Base-by-base conservation (phyloP, 2,329 filamentous ascomycete genomes). In the Raffaelea albimanens region DNA sequence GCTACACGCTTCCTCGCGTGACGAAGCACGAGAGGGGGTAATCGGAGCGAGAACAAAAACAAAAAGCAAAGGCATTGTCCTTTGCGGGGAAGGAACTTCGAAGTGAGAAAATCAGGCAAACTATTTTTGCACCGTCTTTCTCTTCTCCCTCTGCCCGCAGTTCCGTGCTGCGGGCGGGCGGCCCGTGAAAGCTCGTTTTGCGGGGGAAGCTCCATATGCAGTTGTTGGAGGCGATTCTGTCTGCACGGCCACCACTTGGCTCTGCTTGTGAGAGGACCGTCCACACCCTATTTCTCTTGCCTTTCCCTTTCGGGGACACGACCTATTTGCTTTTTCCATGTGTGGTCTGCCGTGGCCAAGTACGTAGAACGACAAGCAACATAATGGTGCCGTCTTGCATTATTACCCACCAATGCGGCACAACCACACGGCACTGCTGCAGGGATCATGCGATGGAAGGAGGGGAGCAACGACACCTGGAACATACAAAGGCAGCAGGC, bases 181-280 rank as follows among this genome's bases (percentile, higher is more conserved):
- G 31, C 31, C 45, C 40, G 39, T 36, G 31, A 21, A 31, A 16
- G 19, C 16, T 7, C 16, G 23, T 33, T 31, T 43, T 47, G 45
- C 45, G 45, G 45, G 45, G 45, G 31, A 47, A 29, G 45, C 45
- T 38, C 34, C 13, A 29, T 7, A 29, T n/a, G n/a, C n/a, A n/a
- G n/a, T n/a, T n/a, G 25, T 29, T 29, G 25, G 25, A 29, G 21
- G 44, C 33, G 22, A 5, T 20, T 16, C 16, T 21, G 25, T 20
- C 36, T 39, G 36, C 36, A 39, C 7, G 36, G 10, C n/a, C 20
- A 7, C 19, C 34, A 25, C n/a, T 41, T 14, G 7, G 11, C 7
- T 22, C 4, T n/a, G n/a, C n/a, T 22, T 23, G 13, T 40, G 40
- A n/a, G 40, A 23, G 11, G 40, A 16, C 3, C 39, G 7, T 40